Conservation (phyloP, 768 basidiomycete species). For the Mycena kentingensis region DNA sequence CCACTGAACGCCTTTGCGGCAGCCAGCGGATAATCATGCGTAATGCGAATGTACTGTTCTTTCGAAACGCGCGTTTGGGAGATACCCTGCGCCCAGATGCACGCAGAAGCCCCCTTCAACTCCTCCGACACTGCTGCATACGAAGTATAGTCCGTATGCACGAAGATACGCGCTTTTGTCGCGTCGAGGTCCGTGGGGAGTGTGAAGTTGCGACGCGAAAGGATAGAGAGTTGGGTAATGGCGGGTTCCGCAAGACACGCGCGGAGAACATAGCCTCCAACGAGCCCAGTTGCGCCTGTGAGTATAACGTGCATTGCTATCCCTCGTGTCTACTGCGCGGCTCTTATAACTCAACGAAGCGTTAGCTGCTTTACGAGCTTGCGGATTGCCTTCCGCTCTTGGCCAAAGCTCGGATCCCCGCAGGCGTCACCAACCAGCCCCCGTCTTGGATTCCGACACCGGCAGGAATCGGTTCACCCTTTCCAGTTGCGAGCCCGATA, state of each 20-base stretch:
- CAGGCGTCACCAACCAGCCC: conserved; percentile 16
- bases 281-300: conserved; percentile 28
- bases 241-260: conserved; percentile 25
- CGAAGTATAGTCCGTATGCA: conserved; percentile 25
- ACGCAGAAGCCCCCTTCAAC: conserved; percentile 28
- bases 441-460: conserved; percentile 28
- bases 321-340: neutral
- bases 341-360: neutral
- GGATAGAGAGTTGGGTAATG: conserved; percentile 30
- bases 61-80: conserved; percentile 27
- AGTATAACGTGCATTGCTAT: conserved; percentile 32
- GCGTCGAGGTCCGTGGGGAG: conserved; percentile 17
- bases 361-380: neutral
- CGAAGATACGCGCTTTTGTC: conserved; percentile 25
- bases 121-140: conserved; percentile 21
- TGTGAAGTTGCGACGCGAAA: conserved; percentile 24
- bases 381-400: neutral
- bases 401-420: conserved; percentile 6
- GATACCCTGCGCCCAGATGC: conserved; percentile 33
- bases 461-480: conserved; percentile 25
- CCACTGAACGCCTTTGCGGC: conserved; percentile 28
- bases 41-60: conserved; percentile 30
- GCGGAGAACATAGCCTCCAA: conserved; percentile 27
- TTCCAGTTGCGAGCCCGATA: conserved; percentile 24
- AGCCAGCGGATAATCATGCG: conserved; percentile 30